These are phyloP conservation scores for Diaporthe sp. DNA, from an alignment of 2,329 filamentous ascomycete species.

Conservation along the genomic window DNA sequence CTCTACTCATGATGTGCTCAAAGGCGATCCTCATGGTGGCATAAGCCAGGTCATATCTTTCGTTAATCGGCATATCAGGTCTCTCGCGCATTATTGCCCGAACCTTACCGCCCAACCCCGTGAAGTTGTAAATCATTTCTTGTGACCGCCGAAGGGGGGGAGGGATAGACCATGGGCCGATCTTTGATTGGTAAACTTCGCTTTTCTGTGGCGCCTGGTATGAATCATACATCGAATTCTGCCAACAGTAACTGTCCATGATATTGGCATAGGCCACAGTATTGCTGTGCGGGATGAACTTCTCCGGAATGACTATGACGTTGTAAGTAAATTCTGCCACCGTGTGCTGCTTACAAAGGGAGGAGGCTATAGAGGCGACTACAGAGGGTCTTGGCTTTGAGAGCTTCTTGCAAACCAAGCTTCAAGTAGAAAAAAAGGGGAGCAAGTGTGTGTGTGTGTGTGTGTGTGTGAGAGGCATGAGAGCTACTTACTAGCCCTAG, in stretches of 20 bases:
- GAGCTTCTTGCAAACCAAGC: not conserved
- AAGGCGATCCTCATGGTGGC: constrained; percentile 86
- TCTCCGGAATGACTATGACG: constrained; percentile 72
- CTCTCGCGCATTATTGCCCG: constrained; percentile 60
- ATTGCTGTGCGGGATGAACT: constrained; percentile 61
- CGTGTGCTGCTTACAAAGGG: not conserved
- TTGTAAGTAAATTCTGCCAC: not conserved
- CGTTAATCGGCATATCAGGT: constrained; percentile 61
- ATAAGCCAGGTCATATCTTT: constrained; percentile 78
- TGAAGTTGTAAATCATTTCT: constrained; percentile 79
- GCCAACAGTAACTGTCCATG: constrained; percentile 68
- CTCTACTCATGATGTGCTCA: constrained; percentile 84
- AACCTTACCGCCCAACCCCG: constrained; percentile 72
- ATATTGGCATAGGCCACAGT: constrained; percentile 85
- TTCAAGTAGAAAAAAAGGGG: not conserved
- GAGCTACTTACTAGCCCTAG: constrained; percentile 64
- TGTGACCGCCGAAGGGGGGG: constrained; percentile 74
- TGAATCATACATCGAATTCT: constrained; percentile 47
- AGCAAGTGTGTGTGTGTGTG: not conserved
- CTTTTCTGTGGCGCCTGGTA: constrained; percentile 73
- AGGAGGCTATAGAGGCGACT: not conserved
- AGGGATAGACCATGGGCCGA: constrained; percentile 72
- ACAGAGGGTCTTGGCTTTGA: not conserved
- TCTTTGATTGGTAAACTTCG: constrained; percentile 54
- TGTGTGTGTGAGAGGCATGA: not conserved